Base-by-base conservation (phyloP, 305 asterid genomes). In the Fraxinus xanthoxyloides region DNA sequence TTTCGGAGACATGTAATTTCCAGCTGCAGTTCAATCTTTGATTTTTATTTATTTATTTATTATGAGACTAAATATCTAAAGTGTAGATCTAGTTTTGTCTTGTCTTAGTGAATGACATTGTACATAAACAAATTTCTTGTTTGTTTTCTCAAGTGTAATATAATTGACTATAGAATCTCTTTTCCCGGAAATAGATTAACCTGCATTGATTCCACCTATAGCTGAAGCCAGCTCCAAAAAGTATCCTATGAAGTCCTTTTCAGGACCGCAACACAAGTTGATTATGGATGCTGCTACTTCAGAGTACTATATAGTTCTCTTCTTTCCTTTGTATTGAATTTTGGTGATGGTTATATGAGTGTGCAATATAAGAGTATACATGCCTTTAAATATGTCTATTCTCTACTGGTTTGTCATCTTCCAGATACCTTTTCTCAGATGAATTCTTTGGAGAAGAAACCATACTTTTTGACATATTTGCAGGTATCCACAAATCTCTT, bases 221-320 rank as follows among this genome's bases (percentile, higher is more conserved):
- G 99, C 97, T 87, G 98, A 95, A 92, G 98, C 98, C 88, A 92
- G 95, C 86, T 92, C 94, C 80, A 93, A 90, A 86, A 94, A 86
- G 88, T 94, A 91, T 87, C 97, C 99, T 28, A 94, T 85, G 98
- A 94, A 93, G 98, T 94, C 84, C 97, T 95, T 76, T 95, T 94
- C 92, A 94, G 99, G 91, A 95, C n/a, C n/a, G n/a, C n/a, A n/a
- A n/a, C 98, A 95, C 87, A 94, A 95, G 92, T 91, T 95, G 89
- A 98, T 94, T 76, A 89, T 94, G 97, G 98, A 95, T 86, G 92
- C 98, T 79, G 98, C 99, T 89, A 91, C 98, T 84, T 95, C 98
- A 12, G 98, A 96, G 99, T 93, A 94, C 65, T 79, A 72, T 78
- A 46, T 54, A 54, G 72, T 72, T 61, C 38, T 83, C 81, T 82